A percentile compares a stretch with the other conserved stretches of the same genome.
Evolutionary conservation across 352 stramenopile genomes (phyloP).

Genomic region (Pythium dissotocum): DNA sequence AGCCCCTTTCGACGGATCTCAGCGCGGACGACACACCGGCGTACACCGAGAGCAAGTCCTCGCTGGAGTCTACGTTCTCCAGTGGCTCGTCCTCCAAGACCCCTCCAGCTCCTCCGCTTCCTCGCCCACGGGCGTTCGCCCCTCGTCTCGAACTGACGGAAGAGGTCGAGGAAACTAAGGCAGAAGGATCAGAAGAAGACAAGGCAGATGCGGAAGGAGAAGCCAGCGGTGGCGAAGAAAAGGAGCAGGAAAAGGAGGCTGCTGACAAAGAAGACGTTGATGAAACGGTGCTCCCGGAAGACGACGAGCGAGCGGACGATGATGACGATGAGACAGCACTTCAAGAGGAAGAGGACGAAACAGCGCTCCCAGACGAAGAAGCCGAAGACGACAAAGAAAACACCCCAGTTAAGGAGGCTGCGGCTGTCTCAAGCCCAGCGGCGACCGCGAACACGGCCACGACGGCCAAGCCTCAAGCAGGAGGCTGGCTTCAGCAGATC

Average conservation of each 20-base stretch:
- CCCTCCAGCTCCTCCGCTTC: slow-evolving; percentile 16
- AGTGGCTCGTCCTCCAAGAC: slow-evolving; percentile 30
- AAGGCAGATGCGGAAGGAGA: slow-evolving; percentile 4
- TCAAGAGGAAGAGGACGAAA: neutral
- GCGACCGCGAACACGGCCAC: neutral
- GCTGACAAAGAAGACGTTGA: slow-evolving; percentile 11
- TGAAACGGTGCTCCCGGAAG: slow-evolving; percentile 14
- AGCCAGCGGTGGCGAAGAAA: slow-evolving; percentile 1
- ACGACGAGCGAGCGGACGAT: neutral
- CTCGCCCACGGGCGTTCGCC: slow-evolving; percentile 3
- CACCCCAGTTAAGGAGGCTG: slow-evolving; percentile 10
- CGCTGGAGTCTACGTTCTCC: slow-evolving; percentile 24
- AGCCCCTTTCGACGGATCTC: slow-evolving; percentile 18
- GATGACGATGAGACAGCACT: neutral
- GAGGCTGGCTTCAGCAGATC: slow-evolving; percentile 27
- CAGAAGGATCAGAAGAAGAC: slow-evolving; percentile 8
- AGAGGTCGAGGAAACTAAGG: slow-evolving; percentile 15
- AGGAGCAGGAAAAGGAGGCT: slow-evolving; percentile 5
- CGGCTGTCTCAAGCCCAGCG: neutral
- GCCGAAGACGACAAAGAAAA: slow-evolving; percentile 26
- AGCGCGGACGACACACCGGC: slow-evolving; percentile 23
- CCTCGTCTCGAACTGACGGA: neutral
- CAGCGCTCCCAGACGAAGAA: neutral
- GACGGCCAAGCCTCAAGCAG: slow-evolving; percentile 8
- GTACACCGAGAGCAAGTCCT: slow-evolving; percentile 17